These are phyloP conservation scores for Monosporozyma yasuniensis DNA, from an alignment of 805 yeast species.

Conservation along the genomic window DNA sequence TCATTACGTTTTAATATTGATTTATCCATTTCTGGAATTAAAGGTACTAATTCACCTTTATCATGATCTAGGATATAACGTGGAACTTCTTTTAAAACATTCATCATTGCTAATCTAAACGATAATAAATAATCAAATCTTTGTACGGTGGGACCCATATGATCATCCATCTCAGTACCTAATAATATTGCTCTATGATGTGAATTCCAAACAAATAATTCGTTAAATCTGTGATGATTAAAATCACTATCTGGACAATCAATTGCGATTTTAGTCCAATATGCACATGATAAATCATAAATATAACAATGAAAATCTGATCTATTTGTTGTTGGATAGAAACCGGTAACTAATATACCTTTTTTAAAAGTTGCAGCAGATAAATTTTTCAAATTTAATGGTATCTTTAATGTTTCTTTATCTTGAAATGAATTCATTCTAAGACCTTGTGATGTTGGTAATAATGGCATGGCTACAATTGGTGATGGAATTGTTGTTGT, in stretches of 20 bases:
- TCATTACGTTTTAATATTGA: not conserved
- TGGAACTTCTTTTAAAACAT: constrained; percentile 26
- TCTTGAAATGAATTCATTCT: constrained; percentile 20
- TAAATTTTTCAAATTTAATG: constrained; percentile 40
- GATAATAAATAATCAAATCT: constrained; percentile 37
- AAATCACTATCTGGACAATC: constrained; percentile 44
- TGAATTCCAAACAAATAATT: constrained; percentile 65
- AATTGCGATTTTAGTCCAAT: constrained; percentile 56
- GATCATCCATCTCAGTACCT: constrained; percentile 35
- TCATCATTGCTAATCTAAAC: constrained; percentile 48
- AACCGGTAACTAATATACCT: constrained; percentile 55
- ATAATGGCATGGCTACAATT: constrained; percentile 28
- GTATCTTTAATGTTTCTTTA: constrained; percentile 17
- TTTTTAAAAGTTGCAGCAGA: constrained; percentile 59
- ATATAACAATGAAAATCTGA: constrained; percentile 24
- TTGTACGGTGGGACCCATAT: constrained; percentile 34
- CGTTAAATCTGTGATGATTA: constrained; percentile 56
- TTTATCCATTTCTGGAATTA: not conserved
- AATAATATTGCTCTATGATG: constrained; percentile 62
- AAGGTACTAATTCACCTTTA: not conserved
- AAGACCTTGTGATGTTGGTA: constrained; percentile 27
- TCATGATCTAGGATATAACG: not conserved
- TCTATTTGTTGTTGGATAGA: constrained; percentile 34
- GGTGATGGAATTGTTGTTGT: constrained; percentile 16
- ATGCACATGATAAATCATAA: constrained; percentile 28